phyloP scores from a whole-genome alignment of 805 yeast genomes.

The Saturnispora dispora region DNA sequence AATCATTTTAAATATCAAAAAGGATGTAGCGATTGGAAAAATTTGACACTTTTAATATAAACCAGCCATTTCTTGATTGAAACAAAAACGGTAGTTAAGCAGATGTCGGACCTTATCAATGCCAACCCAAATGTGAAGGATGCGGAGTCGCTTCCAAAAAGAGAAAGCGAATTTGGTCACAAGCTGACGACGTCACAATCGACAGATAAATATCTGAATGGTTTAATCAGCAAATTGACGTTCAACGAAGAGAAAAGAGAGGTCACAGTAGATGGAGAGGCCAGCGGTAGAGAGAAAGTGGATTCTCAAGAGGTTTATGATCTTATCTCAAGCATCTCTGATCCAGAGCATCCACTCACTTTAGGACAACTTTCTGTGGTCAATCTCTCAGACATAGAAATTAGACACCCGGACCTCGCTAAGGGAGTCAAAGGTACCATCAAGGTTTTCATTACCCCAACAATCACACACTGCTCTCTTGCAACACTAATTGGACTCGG shows the following conservation, averaged over 20 bases:
- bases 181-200: background rate
- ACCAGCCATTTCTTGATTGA: background rate
- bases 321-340: slow-evolving; percentile 76
- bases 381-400: slow-evolving; percentile 69
- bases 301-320: slow-evolving; percentile 90
- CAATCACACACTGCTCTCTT: slow-evolving; percentile 93
- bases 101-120: slow-evolving; percentile 56
- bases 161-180: slow-evolving; percentile 23
- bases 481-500: slow-evolving; percentile 96
- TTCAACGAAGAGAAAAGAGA: background rate
- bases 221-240: background rate
- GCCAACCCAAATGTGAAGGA: slow-evolving; percentile 87
- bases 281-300: slow-evolving; percentile 43
- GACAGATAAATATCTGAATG: slow-evolving; percentile 1
- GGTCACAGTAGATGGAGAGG: background rate
- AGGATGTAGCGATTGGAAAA: background rate
- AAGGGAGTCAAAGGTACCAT: slow-evolving; percentile 58
- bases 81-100: background rate
- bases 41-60: background rate
- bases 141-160: slow-evolving; percentile 64
- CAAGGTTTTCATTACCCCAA: slow-evolving; percentile 81
- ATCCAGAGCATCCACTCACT: slow-evolving; percentile 96
- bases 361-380: slow-evolving; percentile 93
- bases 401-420: slow-evolving; percentile 46
- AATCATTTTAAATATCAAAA: too few species aligned